Base-by-base conservation (phyloP, 805 yeast genomes). In the Saccharomyces mikatae region DNA sequence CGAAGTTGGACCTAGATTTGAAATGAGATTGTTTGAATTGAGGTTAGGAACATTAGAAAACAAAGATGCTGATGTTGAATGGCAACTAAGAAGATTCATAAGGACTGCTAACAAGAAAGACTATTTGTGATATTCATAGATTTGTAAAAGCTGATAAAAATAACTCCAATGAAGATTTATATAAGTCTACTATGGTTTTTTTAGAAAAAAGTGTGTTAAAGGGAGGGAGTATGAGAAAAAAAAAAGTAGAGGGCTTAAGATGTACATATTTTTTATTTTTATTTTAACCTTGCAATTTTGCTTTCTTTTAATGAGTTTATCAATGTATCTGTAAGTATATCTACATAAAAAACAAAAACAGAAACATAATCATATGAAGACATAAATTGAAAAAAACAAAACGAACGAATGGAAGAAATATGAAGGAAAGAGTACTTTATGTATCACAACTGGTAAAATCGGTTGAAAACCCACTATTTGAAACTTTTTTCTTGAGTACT, bases 1-100 rank as follows among this genome's bases (percentile, higher is more conserved):
- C 55, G 99, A 94, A 69, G 87, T 94, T 41, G 99, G 99, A 0
- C 99, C 99, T n/a, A 77, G 99, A 58, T 94, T 94, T 64, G 99
- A 94, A 72, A 91, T 94, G 98, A 81, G 90, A 68, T 74, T 94
- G 60, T 94, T 83, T 69, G 97, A 92, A 70, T 74, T 94, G 60
- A 80, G 84, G 65, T 76, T 94, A 61, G 97, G 99, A 2, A 89
- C 96, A 47, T 71, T 92, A 58, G 99, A 94, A 62, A 90, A 92
- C 69, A 88, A 88, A 73, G 97, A 94, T 70, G 96, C 97, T 10
- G 99, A 94, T 66, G 82, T 89, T n/a, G 99, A 94, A 70, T 94
- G 98, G 98, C 87, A 88, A 75, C 76, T 88, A 63, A 81, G 96
- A 71, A 83, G 97, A 63, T 94, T 91, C 63, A 89, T 90, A 49